phyloP scores from a whole-genome alignment of 768 basidiomycete genomes.

The Lactarius psammicola region DNA sequence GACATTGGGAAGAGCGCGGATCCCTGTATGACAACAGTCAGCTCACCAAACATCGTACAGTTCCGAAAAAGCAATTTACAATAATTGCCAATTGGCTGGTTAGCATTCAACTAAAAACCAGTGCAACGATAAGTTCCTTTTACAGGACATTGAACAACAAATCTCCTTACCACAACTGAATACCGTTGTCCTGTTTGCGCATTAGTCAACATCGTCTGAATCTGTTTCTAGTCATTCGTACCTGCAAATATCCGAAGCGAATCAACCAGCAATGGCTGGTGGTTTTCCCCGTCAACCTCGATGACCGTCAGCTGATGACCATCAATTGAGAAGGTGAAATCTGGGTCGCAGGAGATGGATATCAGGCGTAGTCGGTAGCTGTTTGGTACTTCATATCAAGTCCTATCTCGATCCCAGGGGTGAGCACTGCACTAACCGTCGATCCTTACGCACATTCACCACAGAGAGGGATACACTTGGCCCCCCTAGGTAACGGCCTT shows the following conservation, averaged over 20 bases:
- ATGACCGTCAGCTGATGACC: constrained; percentile 26
- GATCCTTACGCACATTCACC: too few species aligned
- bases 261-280: constrained; percentile 21
- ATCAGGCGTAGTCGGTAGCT: constrained; percentile 20
- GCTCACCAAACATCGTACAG: neutral
- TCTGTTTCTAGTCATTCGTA: neutral
- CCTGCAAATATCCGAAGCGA: constrained; percentile 20
- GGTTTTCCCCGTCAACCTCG: constrained; percentile 27
- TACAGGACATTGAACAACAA: neutral
- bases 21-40: neutral
- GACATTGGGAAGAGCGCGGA: constrained; percentile 5
- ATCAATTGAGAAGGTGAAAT: constrained; percentile 24
- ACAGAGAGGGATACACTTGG: constrained; percentile 9
- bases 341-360: constrained; percentile 19
- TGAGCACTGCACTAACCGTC: constrained; percentile 11
- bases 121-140: neutral
- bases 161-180: constrained; percentile 11
- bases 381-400: neutral
- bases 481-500: constrained; percentile 25
- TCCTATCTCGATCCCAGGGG: neutral
- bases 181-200: constrained; percentile 23
- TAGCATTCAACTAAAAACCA: neutral
- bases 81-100: constrained; percentile 5
- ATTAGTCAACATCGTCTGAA: neutral
- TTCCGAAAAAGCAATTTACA: neutral